Evolutionary conservation across 352 stramenopile species (phyloP), one percentile per base, ranked within the genome.

Genomic region (Globisporangium orthogonon): DNA sequence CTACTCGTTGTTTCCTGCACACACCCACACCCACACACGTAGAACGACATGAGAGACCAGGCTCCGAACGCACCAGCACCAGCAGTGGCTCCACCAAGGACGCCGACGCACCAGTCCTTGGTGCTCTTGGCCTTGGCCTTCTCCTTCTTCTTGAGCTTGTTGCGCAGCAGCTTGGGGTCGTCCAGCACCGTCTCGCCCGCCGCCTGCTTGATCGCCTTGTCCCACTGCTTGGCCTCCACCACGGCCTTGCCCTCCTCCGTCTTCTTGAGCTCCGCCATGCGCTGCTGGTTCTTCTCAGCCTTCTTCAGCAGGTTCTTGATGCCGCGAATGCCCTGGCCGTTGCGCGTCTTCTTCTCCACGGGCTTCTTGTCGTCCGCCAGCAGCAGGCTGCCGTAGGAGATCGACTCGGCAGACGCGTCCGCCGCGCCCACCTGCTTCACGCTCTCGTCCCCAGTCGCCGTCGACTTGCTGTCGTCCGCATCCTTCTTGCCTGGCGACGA

Each of bases 71-170:
- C 23, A 23, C 23, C 23, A 23, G 23, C 23, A 23, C 23, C 23
- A 23, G 23, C 23, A 23, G 23, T 1, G 23, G 23, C 23, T 23
- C 23, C 23, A 23, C 23, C 23, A 23, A 23, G 23, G 15, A 18
- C 41, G 14, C 43, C 43, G 3, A 61, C 67, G 39, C 62, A 71
- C 71, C 82, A 91, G 58, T 89, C 76, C 66, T 91, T 91, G 46
- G 68, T 53, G 49, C 82, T 91, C 74, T 89, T 91, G 11, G 77
- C 62, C 66, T 89, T 89, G 18, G 69, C 46, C 63, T 91, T 91
- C 58, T 89, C 78, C 70, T 91, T 91, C 70, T 89, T 89, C 66
- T 91, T 91, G 4, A 91, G 70, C 65, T 91, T 89, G 41, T 80
- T 80, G 40, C 78, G 74, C 53, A 91, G 66, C 61, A 91, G 55